Evolutionary conservation across 1,284 basidiomycete species (phyloP), one percentile per base, ranked within the genome.

Genomic region (Veloporphyrellus conicus): DNA sequence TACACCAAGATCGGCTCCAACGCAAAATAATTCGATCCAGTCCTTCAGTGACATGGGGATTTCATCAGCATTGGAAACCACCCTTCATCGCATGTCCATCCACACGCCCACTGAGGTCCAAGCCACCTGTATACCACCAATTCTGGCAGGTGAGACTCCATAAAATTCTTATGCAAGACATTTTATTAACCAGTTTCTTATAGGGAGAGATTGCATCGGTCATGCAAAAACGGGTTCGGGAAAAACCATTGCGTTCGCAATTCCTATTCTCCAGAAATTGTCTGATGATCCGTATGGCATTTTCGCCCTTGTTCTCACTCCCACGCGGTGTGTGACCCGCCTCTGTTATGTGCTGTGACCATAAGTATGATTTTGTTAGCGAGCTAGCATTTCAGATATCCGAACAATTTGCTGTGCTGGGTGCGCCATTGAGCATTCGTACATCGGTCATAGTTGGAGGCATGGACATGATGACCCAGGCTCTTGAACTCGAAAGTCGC

Each of bases 171-270:
- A 37, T 14, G 16, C 31, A 23, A 20, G 15, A 9, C 14, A 20
- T 38, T 32, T 4, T 5, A 27, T 37, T 48, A 3, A 48, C 28
- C n/a, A 18, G 25, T 16, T 33, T 33, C 20, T 52, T 42, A 43
- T 43, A 77, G 88, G 91, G 86, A 62, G 49, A 60, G 95, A 99
- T 69, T 94, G 91, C 64, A 91, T 97, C 54, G 96, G 96, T 27
- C 94, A 96, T 54, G 94, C 96, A 1, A 95, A 98, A 72, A 99
- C 95, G 0, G 96, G 95, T 51, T 94, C 90, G 9, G 95, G 95
- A 60, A 99, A 99, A 73, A 99, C 96, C 0, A 84, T 99, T 48
- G 94, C 96, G 0, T 99, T 99, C 59, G 93, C 95, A 1, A 71
- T 99, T 10, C 96, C 96, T 2, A 96, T 98, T 43, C 75, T 99